Evolutionary conservation across 164 flowering plant species (phyloP).

Genomic region (Vitis labrusca): DNA sequence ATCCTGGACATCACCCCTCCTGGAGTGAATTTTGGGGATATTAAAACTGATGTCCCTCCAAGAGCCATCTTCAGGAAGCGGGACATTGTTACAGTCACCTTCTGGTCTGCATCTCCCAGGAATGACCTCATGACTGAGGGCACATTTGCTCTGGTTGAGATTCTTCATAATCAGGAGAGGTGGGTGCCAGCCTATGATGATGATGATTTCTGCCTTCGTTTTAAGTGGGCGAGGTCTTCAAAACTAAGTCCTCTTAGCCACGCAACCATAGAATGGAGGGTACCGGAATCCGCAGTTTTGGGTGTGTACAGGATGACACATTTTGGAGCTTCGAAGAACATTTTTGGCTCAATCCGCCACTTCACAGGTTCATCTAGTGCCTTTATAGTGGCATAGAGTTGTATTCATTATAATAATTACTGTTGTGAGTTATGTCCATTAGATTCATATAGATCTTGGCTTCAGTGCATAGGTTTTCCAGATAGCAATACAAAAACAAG

Average conservation of each 20-base stretch:
- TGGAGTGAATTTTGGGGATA: conserved; percentile 78
- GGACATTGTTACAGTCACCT: conserved; percentile 54
- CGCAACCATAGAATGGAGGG: conserved; percentile 88
- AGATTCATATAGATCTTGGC: too few species aligned
- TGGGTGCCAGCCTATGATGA: conserved; percentile 94
- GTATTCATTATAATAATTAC: too few species aligned
- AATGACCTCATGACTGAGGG: conserved; percentile 98
- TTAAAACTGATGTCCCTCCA: conserved; percentile 64
- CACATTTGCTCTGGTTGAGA: conserved; percentile 85
- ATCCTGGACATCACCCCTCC: conserved; percentile 70
- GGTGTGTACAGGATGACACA: conserved; percentile 88
- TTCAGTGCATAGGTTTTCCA: too few species aligned
- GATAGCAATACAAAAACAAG: too few species aligned
- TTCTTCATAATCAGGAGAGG: conserved; percentile 47
- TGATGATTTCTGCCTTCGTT: conserved; percentile 88
- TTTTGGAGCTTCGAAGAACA: conserved; percentile 81
- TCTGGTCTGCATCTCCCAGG: conserved; percentile 95
- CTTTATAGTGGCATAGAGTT: conserved; percentile 57
- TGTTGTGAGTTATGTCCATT: too few species aligned
- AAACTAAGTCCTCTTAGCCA: conserved; percentile 68
- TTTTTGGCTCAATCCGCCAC: conserved; percentile 68
- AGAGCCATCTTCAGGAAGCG: conserved; percentile 78
- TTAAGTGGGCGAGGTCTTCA: conserved; percentile 84
- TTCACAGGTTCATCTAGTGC: conserved; percentile 90
- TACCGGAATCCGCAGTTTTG: conserved; percentile 54